Base-by-base conservation (phyloP, 345 rosid species). In the Ceriops tagal region DNA sequence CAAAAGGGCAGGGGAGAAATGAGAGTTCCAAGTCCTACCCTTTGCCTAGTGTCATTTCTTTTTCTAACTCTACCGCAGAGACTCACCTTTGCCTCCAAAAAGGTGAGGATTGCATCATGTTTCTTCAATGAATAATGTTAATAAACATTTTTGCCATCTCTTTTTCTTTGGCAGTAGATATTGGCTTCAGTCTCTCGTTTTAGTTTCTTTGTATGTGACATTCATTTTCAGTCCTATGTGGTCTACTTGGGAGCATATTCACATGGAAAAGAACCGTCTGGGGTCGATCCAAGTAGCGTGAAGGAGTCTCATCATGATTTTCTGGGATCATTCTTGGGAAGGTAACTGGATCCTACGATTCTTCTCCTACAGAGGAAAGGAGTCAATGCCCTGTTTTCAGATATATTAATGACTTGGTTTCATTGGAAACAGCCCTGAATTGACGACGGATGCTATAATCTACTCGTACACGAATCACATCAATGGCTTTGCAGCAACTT, bases 51-150 rank as follows among this genome's bases (percentile, higher is more conserved):
- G 21, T 61, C 75, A 47, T 60, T 78, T 56, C 57, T 81, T 67
- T 72, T 81, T 61, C 64, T 67, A 13, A 67, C 67, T 53, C 22
- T 68, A 15, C 16, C 64, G 18, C 82, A 16, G 1, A 77, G 60
- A 65, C 83, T 76, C 69, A 70, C 77, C 53, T 62, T 66, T 68
- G 89, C 90, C 57, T 67, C 83, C 73, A 73, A 78, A 80, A 67
- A 77, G 84, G 96, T 83, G 27, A 76, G 75, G 75, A 67, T 61
- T 77, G 64, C 11, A 66, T 35, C 35, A 4, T 35, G 20, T 19
- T 49, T 13, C n/a, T 8, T 24, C 47, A 39, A 11, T 11, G 3
- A 39, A 39, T 10, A 10, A 39, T 39, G 47, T 39, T 39, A 39
- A 39, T 34, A 11, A 2, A 39, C 11, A 3, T 2, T 39, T 39